These are phyloP conservation scores for Komagataella pseudopastoris DNA, from an alignment of 805 yeast species.

Conservation along the genomic window DNA sequence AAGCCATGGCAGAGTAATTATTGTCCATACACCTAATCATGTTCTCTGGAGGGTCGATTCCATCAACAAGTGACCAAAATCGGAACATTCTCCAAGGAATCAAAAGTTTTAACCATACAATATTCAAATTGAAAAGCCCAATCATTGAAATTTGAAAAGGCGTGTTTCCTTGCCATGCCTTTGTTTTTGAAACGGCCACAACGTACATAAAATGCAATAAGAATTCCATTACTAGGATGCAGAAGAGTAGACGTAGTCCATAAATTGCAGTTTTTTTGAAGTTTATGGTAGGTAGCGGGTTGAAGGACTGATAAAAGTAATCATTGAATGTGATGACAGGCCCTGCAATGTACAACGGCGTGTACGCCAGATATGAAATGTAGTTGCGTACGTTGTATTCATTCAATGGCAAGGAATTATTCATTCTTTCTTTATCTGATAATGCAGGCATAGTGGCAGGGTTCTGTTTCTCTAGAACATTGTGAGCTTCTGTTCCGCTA, in stretches of 20 bases:
- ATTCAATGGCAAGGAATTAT: conserved; percentile 42
- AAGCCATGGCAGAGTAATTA: conserved; percentile 85
- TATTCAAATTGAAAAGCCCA: conserved; percentile 78
- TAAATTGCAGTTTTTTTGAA: conserved; percentile 40
- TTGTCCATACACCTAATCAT: conserved; percentile 95
- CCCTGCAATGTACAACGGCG: conserved; percentile 91
- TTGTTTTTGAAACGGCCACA: conserved; percentile 80
- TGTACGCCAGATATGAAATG: conserved; percentile 63
- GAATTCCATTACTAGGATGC: conserved; percentile 81
- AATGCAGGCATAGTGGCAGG: conserved; percentile 8
- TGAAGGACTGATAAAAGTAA: conserved; percentile 58
- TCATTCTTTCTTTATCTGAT: conserved; percentile 53
- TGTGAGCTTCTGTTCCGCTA: conserved; percentile 4
- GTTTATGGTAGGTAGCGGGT: conserved; percentile 47
- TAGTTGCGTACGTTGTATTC: conserved; percentile 58
- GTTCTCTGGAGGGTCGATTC: conserved; percentile 93
- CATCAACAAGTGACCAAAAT: conserved; percentile 85
- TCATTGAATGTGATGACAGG: conserved; percentile 92
- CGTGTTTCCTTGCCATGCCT: conserved; percentile 81
- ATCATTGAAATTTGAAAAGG: conserved; percentile 94
- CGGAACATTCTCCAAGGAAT: conserved; percentile 96
- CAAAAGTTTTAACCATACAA: conserved; percentile 85
- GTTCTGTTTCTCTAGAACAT: conserved; percentile 5
- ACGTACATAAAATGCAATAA: conserved; percentile 81
- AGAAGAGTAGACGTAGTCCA: conserved; percentile 53